A percentile compares a stretch with the other conserved stretches of the same genome.
phyloP scores from a whole-genome alignment of 352 stramenopile species.

The Pythium scleroteichum region DNA sequence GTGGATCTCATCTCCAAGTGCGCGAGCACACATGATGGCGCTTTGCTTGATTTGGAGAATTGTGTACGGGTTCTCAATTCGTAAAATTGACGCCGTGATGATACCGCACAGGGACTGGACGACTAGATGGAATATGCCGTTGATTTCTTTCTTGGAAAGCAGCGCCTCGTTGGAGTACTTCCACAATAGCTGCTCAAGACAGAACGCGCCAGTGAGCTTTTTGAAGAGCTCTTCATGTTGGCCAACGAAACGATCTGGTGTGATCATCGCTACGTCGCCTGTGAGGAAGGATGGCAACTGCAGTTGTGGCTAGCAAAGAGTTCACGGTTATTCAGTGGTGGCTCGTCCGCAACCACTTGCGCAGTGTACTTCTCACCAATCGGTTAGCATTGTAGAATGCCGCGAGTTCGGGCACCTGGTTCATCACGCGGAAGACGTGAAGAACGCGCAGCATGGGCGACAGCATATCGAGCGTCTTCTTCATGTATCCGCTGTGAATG shows the following conservation, averaged over 20 bases:
- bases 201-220: conserved; percentile 73
- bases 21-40: conserved; percentile 57
- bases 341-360: neutral
- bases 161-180: conserved; percentile 70
- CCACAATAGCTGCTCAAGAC: conserved; percentile 72
- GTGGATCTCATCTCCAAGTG: conserved; percentile 71
- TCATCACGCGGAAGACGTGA: conserved; percentile 75
- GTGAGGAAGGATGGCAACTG: conserved; percentile 73
- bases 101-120: conserved; percentile 77
- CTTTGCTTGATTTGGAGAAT: conserved; percentile 74
- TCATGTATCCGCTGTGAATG: conserved; percentile 75
- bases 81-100: conserved; percentile 59
- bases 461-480: conserved; percentile 53
- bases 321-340: neutral
- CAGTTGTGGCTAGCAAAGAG: conserved; percentile 52
- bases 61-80: conserved; percentile 48
- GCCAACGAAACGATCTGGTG: conserved; percentile 66
- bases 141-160: conserved; percentile 80
- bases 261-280: conserved; percentile 70
- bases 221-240: conserved; percentile 84
- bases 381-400: conserved; percentile 82
- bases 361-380: conserved; percentile 34
- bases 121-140: conserved; percentile 77
- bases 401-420: conserved; percentile 67
- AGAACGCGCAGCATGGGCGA: conserved; percentile 73